A percentile compares a stretch with the other conserved stretches of the same genome.
Conservation (phyloP, 2,329 filamentous ascomycete genomes). For the Microcera coccophila region DNA sequence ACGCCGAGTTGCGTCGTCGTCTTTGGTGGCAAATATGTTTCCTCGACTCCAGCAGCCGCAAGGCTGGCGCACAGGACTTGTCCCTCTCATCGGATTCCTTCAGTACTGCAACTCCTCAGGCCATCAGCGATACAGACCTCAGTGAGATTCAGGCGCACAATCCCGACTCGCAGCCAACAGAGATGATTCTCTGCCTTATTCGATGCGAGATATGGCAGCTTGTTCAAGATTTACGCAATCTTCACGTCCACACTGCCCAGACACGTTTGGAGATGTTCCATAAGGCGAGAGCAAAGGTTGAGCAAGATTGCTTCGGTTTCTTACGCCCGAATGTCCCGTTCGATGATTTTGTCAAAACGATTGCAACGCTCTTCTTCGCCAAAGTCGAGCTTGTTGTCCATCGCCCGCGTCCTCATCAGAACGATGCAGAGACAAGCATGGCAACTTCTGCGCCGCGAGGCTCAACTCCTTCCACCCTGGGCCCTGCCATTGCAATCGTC, state of each 20-base stretch:
- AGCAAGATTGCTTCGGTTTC: slow-evolving; percentile 9
- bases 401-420: slow-evolving; percentile 1
- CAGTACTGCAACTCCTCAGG: slow-evolving; percentile 40
- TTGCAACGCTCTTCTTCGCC: slow-evolving; percentile 25
- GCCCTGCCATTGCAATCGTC: slow-evolving; percentile 14
- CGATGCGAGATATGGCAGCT: slow-evolving; percentile 28
- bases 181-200: slow-evolving; percentile 19
- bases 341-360: slow-evolving; percentile 17
- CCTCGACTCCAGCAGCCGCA: slow-evolving; percentile 19
- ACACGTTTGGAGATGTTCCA: slow-evolving; percentile 11
- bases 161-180: not conserved
- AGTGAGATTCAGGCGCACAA: not conserved
- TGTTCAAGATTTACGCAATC: slow-evolving; percentile 13
- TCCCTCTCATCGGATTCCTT: slow-evolving; percentile 26
- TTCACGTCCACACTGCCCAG: slow-evolving; percentile 5
- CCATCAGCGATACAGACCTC: slow-evolving; percentile 36
- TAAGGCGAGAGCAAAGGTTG: slow-evolving; percentile 9
- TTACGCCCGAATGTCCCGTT: slow-evolving; percentile 8
- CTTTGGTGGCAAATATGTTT: slow-evolving; percentile 31
- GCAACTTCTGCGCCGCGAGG: not conserved
- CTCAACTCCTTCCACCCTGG: slow-evolving; percentile 2
- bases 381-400: slow-evolving; percentile 25
- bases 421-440: not conserved
- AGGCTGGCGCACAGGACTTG: slow-evolving; percentile 12
- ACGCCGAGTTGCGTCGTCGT: slow-evolving; percentile 20